Conservation (phyloP, 1,284 basidiomycete genomes). For the Ceratobasidium sp. region DNA sequence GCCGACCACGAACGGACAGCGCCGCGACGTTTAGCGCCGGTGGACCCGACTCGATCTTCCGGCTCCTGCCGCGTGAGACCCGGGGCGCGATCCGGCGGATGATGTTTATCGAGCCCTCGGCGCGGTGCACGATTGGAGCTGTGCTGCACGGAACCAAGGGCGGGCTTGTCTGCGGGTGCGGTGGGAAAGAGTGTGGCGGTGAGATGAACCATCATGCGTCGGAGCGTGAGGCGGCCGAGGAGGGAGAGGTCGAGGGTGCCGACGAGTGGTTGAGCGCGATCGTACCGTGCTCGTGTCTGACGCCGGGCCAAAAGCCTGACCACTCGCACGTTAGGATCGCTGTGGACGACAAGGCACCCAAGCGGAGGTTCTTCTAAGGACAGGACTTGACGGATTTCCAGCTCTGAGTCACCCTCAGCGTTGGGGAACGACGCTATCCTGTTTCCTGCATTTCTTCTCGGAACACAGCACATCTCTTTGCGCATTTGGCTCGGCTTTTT, state of each 20-base stretch:
- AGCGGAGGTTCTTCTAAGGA: conserved; percentile 62
- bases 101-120: conserved; percentile 89
- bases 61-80: conserved; percentile 93
- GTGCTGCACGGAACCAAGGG: conserved; percentile 84
- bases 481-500: not conserved
- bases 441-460: not conserved
- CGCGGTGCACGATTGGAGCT: conserved; percentile 94
- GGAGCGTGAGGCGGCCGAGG: conserved; percentile 51
- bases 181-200: conserved; percentile 58
- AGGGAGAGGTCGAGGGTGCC: conserved; percentile 64
- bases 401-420: conserved; percentile 24
- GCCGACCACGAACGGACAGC: conserved; percentile 51
- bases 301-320: conserved; percentile 56
- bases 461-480: not conserved
- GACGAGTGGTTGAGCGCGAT: conserved; percentile 83
- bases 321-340: conserved; percentile 77
- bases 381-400: not conserved
- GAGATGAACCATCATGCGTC: conserved; percentile 55
- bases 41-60: conserved; percentile 96
- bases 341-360: conserved; percentile 74
- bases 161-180: conserved; percentile 82
- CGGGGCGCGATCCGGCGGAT: conserved; percentile 90
- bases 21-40: conserved; percentile 81
- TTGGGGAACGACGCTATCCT: not conserved
- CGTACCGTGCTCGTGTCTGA: conserved; percentile 68